These are phyloP conservation scores for Lanmaoa pseudosensibilis DNA, from an alignment of 768 basidiomycete species.

Conservation along the genomic window DNA sequence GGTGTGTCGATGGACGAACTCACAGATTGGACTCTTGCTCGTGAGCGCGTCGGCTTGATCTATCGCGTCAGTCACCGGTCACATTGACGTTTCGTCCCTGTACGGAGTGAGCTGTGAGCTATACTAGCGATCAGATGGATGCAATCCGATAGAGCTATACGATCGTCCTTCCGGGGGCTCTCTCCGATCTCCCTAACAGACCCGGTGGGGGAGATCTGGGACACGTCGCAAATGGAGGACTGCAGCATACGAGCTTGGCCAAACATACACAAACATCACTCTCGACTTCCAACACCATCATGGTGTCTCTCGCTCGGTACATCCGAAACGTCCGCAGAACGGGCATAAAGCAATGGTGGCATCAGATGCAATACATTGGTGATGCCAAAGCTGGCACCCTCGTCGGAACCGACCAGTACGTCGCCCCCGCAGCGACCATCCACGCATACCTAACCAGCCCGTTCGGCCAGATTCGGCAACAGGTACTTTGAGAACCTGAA, in stretches of 20 bases:
- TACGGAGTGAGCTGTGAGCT: too few relatives aligned
- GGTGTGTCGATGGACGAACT: not conserved
- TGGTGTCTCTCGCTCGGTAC: conserved; percentile 75
- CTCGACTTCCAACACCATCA: conserved; percentile 29
- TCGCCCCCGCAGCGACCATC: conserved; percentile 17
- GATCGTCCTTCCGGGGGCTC: too few relatives aligned
- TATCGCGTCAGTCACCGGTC: not conserved
- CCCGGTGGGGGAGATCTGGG: too few relatives aligned
- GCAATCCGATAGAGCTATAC: too few relatives aligned
- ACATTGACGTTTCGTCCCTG: not conserved
- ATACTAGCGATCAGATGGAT: too few relatives aligned
- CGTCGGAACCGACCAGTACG: conserved; percentile 82
- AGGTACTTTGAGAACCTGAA: conserved; percentile 92
- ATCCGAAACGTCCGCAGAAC: conserved; percentile 73
- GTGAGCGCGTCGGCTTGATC: not conserved
- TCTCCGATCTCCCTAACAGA: not conserved
- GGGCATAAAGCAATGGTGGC: conserved; percentile 86
- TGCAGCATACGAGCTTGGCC: not conserved
- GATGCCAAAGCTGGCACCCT: conserved; percentile 86
- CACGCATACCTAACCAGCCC: conserved; percentile 1
- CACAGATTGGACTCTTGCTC: not conserved
- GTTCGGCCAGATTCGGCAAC: conserved; percentile 79
- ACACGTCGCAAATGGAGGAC: too few relatives aligned
- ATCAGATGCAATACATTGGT: conserved; percentile 89
- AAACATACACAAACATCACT: conserved; percentile 27